phyloP scores from a whole-genome alignment of 495 filamentous ascomycete species.

The Aspergillus bertholletiae region DNA sequence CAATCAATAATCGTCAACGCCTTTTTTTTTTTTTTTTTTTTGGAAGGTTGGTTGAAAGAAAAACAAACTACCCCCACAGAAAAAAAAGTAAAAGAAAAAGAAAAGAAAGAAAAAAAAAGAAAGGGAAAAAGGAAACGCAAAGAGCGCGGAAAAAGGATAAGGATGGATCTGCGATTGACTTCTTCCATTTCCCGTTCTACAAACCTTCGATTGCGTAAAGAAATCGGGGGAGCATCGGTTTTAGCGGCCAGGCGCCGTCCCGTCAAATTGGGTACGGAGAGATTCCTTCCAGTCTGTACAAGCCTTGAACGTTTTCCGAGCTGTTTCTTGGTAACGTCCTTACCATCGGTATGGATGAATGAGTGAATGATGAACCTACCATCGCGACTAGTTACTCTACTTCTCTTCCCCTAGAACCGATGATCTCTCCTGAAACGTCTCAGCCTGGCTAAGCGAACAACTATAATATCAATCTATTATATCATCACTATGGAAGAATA shows the following conservation, averaged over 20 bases:
- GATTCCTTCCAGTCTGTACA: constrained; percentile 3
- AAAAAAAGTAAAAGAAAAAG: not conserved
- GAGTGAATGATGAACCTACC: no score
- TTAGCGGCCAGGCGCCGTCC: constrained; percentile 17
- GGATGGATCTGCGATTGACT: constrained; percentile 19
- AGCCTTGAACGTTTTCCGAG: not conserved
- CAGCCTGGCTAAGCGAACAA: not conserved
- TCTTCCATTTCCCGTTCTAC: constrained; percentile 28
- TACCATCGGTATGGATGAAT: not conserved
- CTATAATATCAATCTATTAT: not conserved
- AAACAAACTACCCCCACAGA: not conserved
- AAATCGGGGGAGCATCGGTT: not conserved
- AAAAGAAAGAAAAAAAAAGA: not conserved
- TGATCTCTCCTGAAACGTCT: not conserved
- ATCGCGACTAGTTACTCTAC: no score
- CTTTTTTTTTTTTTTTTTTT: not conserved
- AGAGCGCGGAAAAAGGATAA: not conserved
- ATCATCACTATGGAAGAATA: not conserved
- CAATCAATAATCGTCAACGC: not conserved
- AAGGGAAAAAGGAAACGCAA: not conserved
- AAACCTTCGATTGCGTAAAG: constrained; percentile 24
- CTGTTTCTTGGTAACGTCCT: not conserved
- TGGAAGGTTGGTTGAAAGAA: not conserved
- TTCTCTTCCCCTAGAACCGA: not conserved
- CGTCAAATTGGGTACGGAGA: constrained; percentile 16